Base-by-base conservation (phyloP, 257 asterid genomes). In the Scutellaria minor region DNA sequence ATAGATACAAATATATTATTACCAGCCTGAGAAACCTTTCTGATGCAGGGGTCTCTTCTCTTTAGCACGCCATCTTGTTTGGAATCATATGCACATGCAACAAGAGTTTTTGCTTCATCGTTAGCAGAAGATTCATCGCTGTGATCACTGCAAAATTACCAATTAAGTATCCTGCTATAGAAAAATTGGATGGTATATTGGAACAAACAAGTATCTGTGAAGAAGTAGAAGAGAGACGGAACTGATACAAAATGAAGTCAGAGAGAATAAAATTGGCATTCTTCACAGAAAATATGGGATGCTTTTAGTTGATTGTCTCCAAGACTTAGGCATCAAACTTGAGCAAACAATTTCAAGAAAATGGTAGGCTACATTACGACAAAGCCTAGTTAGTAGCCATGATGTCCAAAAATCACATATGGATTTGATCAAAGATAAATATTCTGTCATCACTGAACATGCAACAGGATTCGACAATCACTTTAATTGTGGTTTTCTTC, bases 11-110 rank as follows among this genome's bases (percentile, higher is more conserved):
- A 62, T 27, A 14, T 56, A 37, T 40, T 42, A 50, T 71, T 86
- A 88, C 93, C 96, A 72, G 84, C 76, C 70, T 58, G 81, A 46
- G 86, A 78, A 75, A 8, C 72, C 78, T 80, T 77, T 80, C 78
- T 77, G 75, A 55, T 20, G 63, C 65, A 48, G 65, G 68, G 58
- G 20, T 81, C 78, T 73, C 82, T 76, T 50, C 69, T 68, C 84
- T 81, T 79, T 14, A 70, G 72, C 62, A 68, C 15, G 31, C 74
- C 79, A 20, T 72, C 85, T 72, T 73, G 77, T 54, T 70, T 61
- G 72, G 80, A 64, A 56, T 79, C 82, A 63, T 39, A 47, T 47
- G 64, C 77, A 68, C 18, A 15, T 70, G 75, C 51, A 39, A 75
- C 81, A 46, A 31, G 52, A 71, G 13, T 64, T 68, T 79, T 68